Evolutionary conservation across 2,329 filamentous ascomycete genomes (phyloP).

Genomic region (Kalmusia sp.): DNA sequence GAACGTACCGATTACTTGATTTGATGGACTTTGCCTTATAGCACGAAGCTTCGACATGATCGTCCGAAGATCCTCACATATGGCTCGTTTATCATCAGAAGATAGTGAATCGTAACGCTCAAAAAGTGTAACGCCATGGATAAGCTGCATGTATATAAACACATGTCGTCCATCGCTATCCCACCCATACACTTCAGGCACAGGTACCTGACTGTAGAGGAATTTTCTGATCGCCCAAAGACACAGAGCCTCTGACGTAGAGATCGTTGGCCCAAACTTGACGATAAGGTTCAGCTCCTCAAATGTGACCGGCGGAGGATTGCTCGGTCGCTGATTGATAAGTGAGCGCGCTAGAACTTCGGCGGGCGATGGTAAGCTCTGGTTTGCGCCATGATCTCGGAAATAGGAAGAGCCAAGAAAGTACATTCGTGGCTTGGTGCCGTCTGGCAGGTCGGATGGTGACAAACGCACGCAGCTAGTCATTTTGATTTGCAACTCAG

Average conservation of each 20-base stretch:
- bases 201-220: constrained; percentile 10
- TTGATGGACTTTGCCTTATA: constrained; percentile 7
- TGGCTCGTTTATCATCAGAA: constrained; percentile 9
- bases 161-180: constrained; percentile 11
- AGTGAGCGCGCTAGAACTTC: too few relatives aligned
- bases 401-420: too few relatives aligned
- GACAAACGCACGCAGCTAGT: too few relatives aligned
- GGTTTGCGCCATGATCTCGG: too few relatives aligned
- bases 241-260: constrained; percentile 17
- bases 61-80: constrained; percentile 16
- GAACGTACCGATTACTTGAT: constrained; percentile 14
- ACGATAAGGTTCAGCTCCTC: constrained; percentile 19
- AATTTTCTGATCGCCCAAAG: constrained; percentile 17
- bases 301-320: constrained; percentile 1
- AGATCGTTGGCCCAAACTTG: constrained; percentile 17
- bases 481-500: too few relatives aligned
- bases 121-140: constrained; percentile 18
- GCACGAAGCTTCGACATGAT: constrained; percentile 12
- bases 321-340: too few relatives aligned
- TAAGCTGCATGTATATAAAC: constrained; percentile 25
- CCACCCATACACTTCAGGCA: constrained; percentile 25
- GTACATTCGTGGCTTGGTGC: too few relatives aligned
- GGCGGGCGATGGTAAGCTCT: too few relatives aligned
- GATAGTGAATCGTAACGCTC: constrained; percentile 12
- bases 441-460: too few relatives aligned